Evolutionary conservation across 805 yeast genomes (phyloP).

Genomic region (Candida insectorum): DNA sequence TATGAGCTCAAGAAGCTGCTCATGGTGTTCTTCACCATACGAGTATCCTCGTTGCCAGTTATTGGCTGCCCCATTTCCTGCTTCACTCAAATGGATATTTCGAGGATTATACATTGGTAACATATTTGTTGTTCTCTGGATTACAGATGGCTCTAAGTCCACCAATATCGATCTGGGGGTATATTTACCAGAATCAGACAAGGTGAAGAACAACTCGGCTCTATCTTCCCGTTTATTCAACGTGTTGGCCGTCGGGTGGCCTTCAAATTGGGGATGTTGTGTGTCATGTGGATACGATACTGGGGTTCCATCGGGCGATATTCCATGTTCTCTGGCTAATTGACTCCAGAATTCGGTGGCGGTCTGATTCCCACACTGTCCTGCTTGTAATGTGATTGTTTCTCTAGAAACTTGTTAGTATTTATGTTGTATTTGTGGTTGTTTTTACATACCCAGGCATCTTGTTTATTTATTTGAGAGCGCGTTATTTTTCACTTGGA

Average conservation of each 20-base stretch:
- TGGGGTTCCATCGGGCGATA: slow-evolving; percentile 59
- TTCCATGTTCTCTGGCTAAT: slow-evolving; percentile 82
- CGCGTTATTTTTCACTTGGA: not conserved
- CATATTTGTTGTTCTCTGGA: slow-evolving; percentile 54
- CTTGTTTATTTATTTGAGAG: slow-evolving; percentile 1
- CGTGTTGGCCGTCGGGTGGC: slow-evolving; percentile 9
- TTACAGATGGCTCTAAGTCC: slow-evolving; percentile 89
- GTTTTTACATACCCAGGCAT: slow-evolving; percentile 21
- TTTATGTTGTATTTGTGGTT: not conserved
- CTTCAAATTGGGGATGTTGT: slow-evolving; percentile 14
- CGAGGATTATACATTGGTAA: slow-evolving; percentile 76
- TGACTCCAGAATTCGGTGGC: slow-evolving; percentile 93
- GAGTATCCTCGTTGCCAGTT: slow-evolving; percentile 92
- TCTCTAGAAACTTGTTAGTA: slow-evolving; percentile 46
- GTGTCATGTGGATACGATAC: slow-evolving; percentile 26
- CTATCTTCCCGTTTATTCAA: slow-evolving; percentile 49
- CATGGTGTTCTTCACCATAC: slow-evolving; percentile 66
- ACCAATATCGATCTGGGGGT: slow-evolving; percentile 85
- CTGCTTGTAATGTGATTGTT: slow-evolving; percentile 68
- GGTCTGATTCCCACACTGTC: slow-evolving; percentile 97
- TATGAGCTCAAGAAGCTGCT: slow-evolving; percentile 74
- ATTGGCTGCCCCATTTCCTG: slow-evolving; percentile 93
- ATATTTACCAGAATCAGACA: slow-evolving; percentile 69
- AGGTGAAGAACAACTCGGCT: slow-evolving; percentile 78
- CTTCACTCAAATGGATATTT: slow-evolving; percentile 72